Evolutionary conservation across 2,329 filamentous ascomycete genomes (phyloP).

Genomic region (Fusarium illudens): DNA sequence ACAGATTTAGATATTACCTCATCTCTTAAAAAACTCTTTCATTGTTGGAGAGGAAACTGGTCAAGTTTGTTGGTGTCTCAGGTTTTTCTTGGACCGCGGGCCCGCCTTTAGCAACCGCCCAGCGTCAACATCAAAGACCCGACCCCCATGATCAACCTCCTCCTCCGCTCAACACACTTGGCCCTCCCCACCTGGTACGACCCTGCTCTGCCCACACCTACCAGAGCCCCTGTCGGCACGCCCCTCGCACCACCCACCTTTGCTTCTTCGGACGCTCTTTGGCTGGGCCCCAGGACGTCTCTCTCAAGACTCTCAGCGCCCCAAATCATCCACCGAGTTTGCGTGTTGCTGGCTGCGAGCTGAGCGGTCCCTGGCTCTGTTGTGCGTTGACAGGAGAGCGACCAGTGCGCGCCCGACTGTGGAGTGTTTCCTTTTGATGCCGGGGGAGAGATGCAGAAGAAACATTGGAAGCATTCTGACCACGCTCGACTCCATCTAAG

Average conservation of each 20-base stretch:
- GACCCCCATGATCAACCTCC: constrained; percentile 40
- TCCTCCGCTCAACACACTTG: constrained; percentile 33
- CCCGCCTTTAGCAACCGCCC: constrained; percentile 33
- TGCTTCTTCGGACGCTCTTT: constrained; percentile 31
- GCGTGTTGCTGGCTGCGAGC: constrained; percentile 24
- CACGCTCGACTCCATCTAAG: constrained; percentile 6
- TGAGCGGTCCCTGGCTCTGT: constrained; percentile 37
- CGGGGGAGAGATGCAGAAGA: constrained; percentile 18
- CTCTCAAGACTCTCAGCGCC: constrained; percentile 9
- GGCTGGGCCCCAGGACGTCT: constrained; percentile 1
- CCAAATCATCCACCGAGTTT: constrained; percentile 41
- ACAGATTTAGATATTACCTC: background rate
- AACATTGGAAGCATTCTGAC: constrained; percentile 16
- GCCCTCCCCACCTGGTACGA: constrained; percentile 42
- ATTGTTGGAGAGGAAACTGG: background rate
- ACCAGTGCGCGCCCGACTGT: constrained; percentile 42
- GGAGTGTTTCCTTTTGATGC: constrained; percentile 21
- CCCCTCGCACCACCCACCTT: constrained; percentile 41
- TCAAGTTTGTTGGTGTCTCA: background rate
- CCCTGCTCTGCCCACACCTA: constrained; percentile 43
- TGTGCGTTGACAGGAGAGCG: constrained; percentile 41
- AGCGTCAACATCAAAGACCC: constrained; percentile 26
- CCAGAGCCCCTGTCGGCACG: constrained; percentile 36
- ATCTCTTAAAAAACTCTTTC: background rate
- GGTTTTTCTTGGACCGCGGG: constrained; percentile 7